These are phyloP conservation scores for Penicillium soppii DNA, from an alignment of 495 filamentous ascomycete species.

Conservation along the genomic window DNA sequence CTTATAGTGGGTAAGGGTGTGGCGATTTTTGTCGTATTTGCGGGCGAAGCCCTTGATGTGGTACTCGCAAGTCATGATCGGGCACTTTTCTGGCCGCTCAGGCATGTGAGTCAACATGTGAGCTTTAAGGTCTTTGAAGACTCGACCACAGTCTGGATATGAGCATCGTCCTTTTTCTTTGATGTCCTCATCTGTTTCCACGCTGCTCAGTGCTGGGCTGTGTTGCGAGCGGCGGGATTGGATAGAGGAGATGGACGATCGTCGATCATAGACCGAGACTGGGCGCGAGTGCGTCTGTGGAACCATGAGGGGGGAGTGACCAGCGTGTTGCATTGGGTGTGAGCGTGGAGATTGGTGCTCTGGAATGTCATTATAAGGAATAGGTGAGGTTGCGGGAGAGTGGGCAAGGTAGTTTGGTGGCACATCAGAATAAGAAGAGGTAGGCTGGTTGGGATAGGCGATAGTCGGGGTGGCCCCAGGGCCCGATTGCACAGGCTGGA, in stretches of 20 bases:
- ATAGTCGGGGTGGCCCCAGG: constrained; percentile 32
- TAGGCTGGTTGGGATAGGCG: constrained; percentile 33
- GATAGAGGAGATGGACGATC: constrained; percentile 56
- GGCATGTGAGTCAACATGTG: constrained; percentile 96
- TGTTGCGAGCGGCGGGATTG: constrained; percentile 55
- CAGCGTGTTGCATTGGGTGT: constrained; percentile 26
- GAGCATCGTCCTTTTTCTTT: constrained; percentile 75
- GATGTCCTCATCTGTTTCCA: constrained; percentile 60
- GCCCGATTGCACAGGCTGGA: constrained; percentile 44
- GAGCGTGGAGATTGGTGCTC: constrained; percentile 30
- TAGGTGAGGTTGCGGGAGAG: constrained; percentile 36
- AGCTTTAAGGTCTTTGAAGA: constrained; percentile 93
- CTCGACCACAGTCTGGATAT: constrained; percentile 77
- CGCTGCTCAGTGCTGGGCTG: constrained; percentile 51
- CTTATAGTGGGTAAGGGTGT: constrained; percentile 98
- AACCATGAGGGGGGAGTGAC: constrained; percentile 37
- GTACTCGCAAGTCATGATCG: constrained; percentile 91
- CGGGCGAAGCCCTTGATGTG: constrained; percentile 93
- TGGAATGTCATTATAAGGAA: constrained; percentile 26
- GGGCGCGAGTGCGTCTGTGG: constrained; percentile 35
- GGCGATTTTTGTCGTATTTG: constrained; percentile 99
- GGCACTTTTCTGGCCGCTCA: constrained; percentile 94
- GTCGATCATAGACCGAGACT: constrained; percentile 41
- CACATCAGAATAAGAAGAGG: constrained; percentile 21
- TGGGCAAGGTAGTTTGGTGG: constrained; percentile 30